Base-by-base conservation (phyloP, 1,139 yeast species). In the Pichia cactophila region DNA sequence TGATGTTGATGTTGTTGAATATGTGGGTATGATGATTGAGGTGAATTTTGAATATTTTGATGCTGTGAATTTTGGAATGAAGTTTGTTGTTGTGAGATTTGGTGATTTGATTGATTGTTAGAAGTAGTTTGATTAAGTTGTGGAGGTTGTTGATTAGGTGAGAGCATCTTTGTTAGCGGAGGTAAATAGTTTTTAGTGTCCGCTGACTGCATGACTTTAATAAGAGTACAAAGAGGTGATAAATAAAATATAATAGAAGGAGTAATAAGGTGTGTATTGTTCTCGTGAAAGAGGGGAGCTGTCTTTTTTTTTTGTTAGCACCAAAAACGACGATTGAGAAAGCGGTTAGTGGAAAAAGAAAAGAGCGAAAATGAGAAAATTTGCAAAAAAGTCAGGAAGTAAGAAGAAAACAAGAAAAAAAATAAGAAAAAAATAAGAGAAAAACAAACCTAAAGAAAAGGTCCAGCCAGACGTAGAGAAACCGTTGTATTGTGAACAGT, bases 161-260 rank as follows among this genome's bases (percentile, higher is more conserved):
- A 59, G 23, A 61, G 58, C 11, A 60, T 50, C 44, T 58, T 61
- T 1, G 62, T 52, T 28, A 61, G 45, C 31, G 65, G 61, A 23
- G 63, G 63, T 20, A 61, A 48, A 17, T 57, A 47, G 46, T 58
- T 56, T 48, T 59, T 60, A 31, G 50, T 51, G 38, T 58, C 50
- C 20, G 43, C 26, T 7, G 41, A 12, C 2, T 35, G 38, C 38
- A 35, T 35, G 31, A 28, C 11, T 28, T 28, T 8, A 31, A 31
- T 31, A 31, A 31, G n/a, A 5, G 35, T 12, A 5, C 6, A 31
- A 31, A 14, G 35, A 31, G 16, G n/a, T 12, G n/a, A 14, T 23
- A 31, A 31, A 12, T 28, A 31, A 31, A 5, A 31, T 14, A 31
- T 31, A 31, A 31, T 31, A 31, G n/a, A 31, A 31, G 5, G 35